Conservation (phyloP, 2,329 filamentous ascomycete species). For the Botrytis elliptica region DNA sequence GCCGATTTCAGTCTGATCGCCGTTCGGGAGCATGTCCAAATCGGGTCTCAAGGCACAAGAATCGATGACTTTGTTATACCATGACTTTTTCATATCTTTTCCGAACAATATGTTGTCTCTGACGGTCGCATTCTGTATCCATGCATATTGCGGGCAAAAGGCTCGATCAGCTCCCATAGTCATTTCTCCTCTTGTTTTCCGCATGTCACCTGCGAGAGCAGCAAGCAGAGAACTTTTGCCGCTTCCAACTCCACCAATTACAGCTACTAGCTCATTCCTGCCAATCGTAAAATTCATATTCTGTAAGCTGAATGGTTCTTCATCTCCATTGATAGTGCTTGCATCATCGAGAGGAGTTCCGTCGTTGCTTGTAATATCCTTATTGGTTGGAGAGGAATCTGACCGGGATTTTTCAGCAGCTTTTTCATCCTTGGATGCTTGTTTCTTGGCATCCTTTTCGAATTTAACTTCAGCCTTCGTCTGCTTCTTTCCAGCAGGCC, state of each 20-base stretch:
- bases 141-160: slow-evolving; percentile 94
- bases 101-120: slow-evolving; percentile 91
- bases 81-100: slow-evolving; percentile 68
- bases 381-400: slow-evolving; percentile 44
- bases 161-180: slow-evolving; percentile 76
- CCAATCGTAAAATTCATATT: slow-evolving; percentile 66
- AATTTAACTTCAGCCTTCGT: slow-evolving; percentile 44
- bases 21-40: slow-evolving; percentile 87
- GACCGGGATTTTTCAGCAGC: slow-evolving; percentile 33
- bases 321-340: slow-evolving; percentile 53
- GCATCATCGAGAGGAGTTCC: slow-evolving; percentile 50
- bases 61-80: slow-evolving; percentile 66
- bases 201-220: slow-evolving; percentile 91
- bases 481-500: slow-evolving; percentile 55
- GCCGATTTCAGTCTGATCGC: slow-evolving; percentile 88
- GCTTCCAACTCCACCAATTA: slow-evolving; percentile 86
- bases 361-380: slow-evolving; percentile 44
- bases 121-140: slow-evolving; percentile 92
- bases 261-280: slow-evolving; percentile 74
- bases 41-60: slow-evolving; percentile 81
- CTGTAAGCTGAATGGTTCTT: slow-evolving; percentile 70
- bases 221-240: slow-evolving; percentile 89
- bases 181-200: slow-evolving; percentile 72
- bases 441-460: slow-evolving; percentile 45
- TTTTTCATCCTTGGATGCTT: slow-evolving; percentile 43